Base-by-base conservation (phyloP, 2,329 filamentous ascomycete genomes). In the Cladophialophora chaetospira region DNA sequence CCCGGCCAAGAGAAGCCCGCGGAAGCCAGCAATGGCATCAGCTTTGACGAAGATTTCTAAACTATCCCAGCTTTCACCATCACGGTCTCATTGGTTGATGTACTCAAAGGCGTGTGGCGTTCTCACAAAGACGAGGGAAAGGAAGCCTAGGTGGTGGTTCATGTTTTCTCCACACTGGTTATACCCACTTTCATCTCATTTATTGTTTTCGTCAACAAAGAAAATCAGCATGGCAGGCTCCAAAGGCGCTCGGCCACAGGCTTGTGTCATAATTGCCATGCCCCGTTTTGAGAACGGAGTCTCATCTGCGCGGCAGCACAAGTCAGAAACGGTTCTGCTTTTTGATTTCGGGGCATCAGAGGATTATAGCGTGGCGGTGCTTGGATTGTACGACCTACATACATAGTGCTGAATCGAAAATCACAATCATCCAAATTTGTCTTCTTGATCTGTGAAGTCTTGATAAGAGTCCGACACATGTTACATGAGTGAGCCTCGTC, bases 21-120 rank as follows among this genome's bases (percentile, higher is more conserved):
- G 48, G 70, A 69, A 42, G 69, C 69, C 44, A 65, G 74, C 57
- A 89, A 90, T 63, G 91, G 93, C 78, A 95, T 99, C 79, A 82
- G 77, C 73, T 97, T 99, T 69, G 92, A 97, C 67, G 93, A 97
- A 66, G 94, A 99, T 79, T 99, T 99, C 72, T 97, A 89, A 82
- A 80, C 45, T 9, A 26, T 21, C 26, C n/a, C 4, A 15, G 31
- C 15, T 44, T 36, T 53, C 13, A 33, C 36, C 11, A 44, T 47
- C 19, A 49, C 56, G 38, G 52, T 43, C 31, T 36, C 36, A 53
- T 55, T 52, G 38, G 17, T 51, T 40, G 33, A 54, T 44, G 60
- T 57, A 38, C 48, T 58, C 53, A 15, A 54, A 10, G 60, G 46
- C 48, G 48, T 51, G 13, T 19, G 36, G 36, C 36, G 36, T 40